phyloP scores from a whole-genome alignment of 139 green algal species.

The Astrephomene gubernaculifera region DNA sequence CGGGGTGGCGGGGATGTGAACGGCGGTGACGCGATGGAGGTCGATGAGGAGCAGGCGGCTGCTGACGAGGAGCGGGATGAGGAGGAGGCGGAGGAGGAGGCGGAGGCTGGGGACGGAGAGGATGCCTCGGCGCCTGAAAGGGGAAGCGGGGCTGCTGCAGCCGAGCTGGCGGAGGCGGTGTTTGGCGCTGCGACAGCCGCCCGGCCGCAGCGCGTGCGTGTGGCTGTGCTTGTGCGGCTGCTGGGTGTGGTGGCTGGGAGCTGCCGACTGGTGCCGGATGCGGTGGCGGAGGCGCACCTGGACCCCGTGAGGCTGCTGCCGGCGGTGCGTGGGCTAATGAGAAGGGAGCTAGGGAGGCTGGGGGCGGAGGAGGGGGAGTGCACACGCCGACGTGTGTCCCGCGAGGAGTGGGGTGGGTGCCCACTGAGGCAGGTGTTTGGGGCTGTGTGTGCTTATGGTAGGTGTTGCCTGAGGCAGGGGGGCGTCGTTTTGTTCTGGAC shows the following conservation, averaged over 20 bases:
- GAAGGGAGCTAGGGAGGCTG: too few relatives aligned
- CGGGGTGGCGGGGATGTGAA: neutral
- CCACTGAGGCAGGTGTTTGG: too few relatives aligned
- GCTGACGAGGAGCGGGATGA: neutral
- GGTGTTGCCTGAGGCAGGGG: too few relatives aligned
- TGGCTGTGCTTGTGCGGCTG: slow-evolving; percentile 27
- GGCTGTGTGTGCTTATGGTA: too few relatives aligned
- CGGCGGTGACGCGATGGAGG: neutral
- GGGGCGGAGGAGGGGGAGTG: too few relatives aligned
- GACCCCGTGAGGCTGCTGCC: slow-evolving; percentile 57
- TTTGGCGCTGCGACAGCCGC: neutral
- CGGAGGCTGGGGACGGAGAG: neutral
- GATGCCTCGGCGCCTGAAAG: neutral
- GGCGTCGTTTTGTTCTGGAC: too few relatives aligned
- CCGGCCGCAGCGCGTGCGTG: neutral
- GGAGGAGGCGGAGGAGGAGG: neutral
- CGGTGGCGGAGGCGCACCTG: slow-evolving; percentile 57
- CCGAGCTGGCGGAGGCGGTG: slow-evolving; percentile 35
- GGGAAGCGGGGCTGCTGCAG: neutral
- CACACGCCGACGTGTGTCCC: too few relatives aligned
- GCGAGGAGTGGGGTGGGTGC: too few relatives aligned
- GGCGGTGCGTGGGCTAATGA: slow-evolving; percentile 27
- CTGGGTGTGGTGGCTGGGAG: slow-evolving; percentile 44
- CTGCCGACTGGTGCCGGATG: slow-evolving; percentile 53
- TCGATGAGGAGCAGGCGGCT: neutral